phyloP scores from a whole-genome alignment of 78 protist species.

The Abeoforma whisleri region DNA sequence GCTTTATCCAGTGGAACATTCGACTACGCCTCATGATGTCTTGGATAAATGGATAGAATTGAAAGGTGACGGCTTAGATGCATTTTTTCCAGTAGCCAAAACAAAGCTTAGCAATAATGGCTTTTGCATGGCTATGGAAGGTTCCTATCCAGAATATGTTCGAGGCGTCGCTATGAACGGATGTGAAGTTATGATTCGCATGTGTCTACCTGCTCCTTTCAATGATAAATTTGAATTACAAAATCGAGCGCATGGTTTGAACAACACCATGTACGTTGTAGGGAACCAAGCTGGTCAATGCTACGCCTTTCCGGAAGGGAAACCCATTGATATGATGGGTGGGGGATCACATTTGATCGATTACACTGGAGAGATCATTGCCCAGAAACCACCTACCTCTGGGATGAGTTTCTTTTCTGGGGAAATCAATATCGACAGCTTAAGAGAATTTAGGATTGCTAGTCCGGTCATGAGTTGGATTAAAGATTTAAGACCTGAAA shows the following conservation, averaged over 20 bases:
- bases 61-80: neutral
- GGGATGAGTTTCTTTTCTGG: neutral
- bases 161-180: neutral
- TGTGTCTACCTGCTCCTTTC: neutral
- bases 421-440: neutral
- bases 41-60: neutral
- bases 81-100: neutral
- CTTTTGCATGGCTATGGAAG: neutral
- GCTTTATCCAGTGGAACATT: neutral
- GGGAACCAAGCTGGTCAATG: neutral
- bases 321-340: neutral
- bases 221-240: neutral
- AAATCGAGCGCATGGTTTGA: neutral
- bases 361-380: neutral
- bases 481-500: neutral
- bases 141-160: neutral
- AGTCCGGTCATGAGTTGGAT: neutral
- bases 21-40: neutral
- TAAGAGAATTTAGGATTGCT: neutral
- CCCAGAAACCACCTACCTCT: neutral
- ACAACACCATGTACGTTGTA: neutral
- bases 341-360: neutral
- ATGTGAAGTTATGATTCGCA: neutral
- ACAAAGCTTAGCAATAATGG: neutral
- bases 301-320: neutral